phyloP scores from a whole-genome alignment of 352 stramenopile genomes.

The Pelagophyceae sp. region DNA sequence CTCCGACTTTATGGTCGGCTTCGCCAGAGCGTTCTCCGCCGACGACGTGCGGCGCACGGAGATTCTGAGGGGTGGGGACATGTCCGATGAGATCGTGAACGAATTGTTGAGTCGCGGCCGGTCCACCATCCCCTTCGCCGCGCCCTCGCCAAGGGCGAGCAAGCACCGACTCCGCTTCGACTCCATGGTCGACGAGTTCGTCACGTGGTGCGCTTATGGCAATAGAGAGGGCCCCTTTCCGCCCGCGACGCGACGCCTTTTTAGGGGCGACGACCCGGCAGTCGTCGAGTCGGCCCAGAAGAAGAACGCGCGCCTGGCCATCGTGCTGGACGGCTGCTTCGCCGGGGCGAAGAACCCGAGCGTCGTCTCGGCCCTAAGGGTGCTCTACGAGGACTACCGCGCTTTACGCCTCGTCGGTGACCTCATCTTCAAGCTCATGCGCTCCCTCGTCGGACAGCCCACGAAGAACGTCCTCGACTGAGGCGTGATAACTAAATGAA shows the following conservation, averaged over 20 bases:
- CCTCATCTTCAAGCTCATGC: slow-evolving; percentile 54
- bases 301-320: slow-evolving; percentile 2
- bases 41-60: too few relatives aligned
- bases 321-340: slow-evolving; percentile 49
- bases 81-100: slow-evolving; percentile 17
- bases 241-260: too few relatives aligned
- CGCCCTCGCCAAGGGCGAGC: slow-evolving; percentile 10
- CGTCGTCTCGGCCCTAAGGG: slow-evolving; percentile 47
- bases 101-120: slow-evolving; percentile 1
- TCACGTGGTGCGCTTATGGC: too few relatives aligned
- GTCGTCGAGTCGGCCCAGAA: neutral
- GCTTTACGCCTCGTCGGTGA: slow-evolving; percentile 48
- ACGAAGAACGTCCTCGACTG: too few relatives aligned
- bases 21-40: slow-evolving; percentile 15
- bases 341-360: slow-evolving; percentile 42
- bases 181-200: slow-evolving; percentile 18
- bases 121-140: neutral
- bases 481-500: too few relatives aligned
- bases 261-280: neutral
- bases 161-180: slow-evolving; percentile 13
- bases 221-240: too few relatives aligned
- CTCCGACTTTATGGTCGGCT: slow-evolving; percentile 21
- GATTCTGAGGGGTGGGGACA: too few relatives aligned
- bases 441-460: slow-evolving; percentile 30
- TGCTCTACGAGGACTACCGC: slow-evolving; percentile 53